These are phyloP conservation scores for Sporisorium exsertum DNA, from an alignment of 1,284 basidiomycete species.

Conservation along the genomic window DNA sequence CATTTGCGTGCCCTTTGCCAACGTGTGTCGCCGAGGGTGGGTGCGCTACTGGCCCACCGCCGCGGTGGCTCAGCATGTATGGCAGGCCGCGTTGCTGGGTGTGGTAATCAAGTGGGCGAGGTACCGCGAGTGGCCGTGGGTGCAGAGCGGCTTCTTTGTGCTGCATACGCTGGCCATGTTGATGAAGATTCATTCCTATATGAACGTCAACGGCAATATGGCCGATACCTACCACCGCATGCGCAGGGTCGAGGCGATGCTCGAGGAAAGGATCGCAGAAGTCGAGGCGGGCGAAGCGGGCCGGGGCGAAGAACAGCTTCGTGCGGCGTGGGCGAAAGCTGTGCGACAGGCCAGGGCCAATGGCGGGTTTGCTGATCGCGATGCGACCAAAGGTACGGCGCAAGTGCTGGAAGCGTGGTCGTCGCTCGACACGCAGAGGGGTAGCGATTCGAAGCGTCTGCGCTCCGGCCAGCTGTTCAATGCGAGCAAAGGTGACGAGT, in stretches of 20 bases:
- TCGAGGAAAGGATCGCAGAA: constrained; percentile 59
- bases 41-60: constrained; percentile 73
- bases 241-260: constrained; percentile 46
- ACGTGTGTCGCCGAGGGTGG: constrained; percentile 50
- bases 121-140: constrained; percentile 88
- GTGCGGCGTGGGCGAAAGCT: constrained; percentile 46
- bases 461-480: constrained; percentile 16
- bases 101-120: constrained; percentile 64
- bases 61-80: constrained; percentile 55
- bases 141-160: constrained; percentile 94
- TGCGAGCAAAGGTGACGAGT: not conserved
- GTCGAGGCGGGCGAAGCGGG: constrained; percentile 43
- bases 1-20: constrained; percentile 81
- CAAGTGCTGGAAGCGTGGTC: constrained; percentile 23
- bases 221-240: constrained; percentile 70
- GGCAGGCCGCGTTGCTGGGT: constrained; percentile 55
- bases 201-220: constrained; percentile 87
- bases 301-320: constrained; percentile 29
- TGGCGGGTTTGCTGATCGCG: constrained; percentile 17
- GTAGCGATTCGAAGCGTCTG: constrained; percentile 34
- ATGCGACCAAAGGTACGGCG: constrained; percentile 8
- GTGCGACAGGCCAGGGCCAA: constrained; percentile 19
- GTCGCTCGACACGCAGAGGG: constrained; percentile 40
- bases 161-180: constrained; percentile 90
- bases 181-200: constrained; percentile 97